These are phyloP conservation scores for Ampelomyces quisqualis DNA, from an alignment of 2,329 filamentous ascomycete species.

Conservation along the genomic window DNA sequence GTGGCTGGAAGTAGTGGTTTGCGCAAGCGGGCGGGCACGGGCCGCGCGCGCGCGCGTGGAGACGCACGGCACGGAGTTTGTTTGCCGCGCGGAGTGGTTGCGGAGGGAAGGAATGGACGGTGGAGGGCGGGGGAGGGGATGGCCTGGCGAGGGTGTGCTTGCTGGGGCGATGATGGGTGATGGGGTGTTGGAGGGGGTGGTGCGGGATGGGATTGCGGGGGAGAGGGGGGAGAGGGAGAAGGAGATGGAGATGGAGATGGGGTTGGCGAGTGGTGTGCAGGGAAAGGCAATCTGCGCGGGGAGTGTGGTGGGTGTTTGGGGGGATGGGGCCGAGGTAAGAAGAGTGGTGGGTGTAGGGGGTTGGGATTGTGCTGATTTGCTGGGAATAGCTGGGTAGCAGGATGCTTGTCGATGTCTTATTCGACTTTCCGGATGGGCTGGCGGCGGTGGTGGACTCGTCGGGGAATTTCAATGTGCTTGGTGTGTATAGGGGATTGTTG, in stretches of 20 bases:
- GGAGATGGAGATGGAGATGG: background rate
- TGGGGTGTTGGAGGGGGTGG: constrained; percentile 18
- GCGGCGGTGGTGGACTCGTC: constrained; percentile 51
- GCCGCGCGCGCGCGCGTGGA: too few relatives aligned
- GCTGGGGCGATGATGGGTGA: constrained; percentile 18
- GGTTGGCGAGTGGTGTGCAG: constrained; percentile 33
- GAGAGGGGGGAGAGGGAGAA: background rate
- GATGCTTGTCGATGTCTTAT: constrained; percentile 44
- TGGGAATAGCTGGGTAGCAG: constrained; percentile 21
- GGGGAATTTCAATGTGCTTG: constrained; percentile 49
- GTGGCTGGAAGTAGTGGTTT: too few relatives aligned
- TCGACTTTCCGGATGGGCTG: constrained; percentile 23
- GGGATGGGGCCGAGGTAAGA: constrained; percentile 32
- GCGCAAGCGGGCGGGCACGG: too few relatives aligned
- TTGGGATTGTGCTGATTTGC: background rate
- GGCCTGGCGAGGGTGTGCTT: constrained; percentile 15
- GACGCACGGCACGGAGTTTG: too few relatives aligned
- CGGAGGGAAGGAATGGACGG: too few relatives aligned
- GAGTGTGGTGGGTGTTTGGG: constrained; percentile 40
- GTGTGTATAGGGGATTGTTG: constrained; percentile 39
- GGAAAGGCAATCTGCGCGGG: constrained; percentile 43
- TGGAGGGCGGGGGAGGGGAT: too few relatives aligned
- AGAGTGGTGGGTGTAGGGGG: background rate
- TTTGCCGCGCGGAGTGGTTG: too few relatives aligned
- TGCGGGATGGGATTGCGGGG: background rate